Percentiles rank a stretch among this genome's conserved stretches.
Conservation (phyloP, 2,329 filamentous ascomycete species). For the Aspergillus pseudoglaucus region DNA sequence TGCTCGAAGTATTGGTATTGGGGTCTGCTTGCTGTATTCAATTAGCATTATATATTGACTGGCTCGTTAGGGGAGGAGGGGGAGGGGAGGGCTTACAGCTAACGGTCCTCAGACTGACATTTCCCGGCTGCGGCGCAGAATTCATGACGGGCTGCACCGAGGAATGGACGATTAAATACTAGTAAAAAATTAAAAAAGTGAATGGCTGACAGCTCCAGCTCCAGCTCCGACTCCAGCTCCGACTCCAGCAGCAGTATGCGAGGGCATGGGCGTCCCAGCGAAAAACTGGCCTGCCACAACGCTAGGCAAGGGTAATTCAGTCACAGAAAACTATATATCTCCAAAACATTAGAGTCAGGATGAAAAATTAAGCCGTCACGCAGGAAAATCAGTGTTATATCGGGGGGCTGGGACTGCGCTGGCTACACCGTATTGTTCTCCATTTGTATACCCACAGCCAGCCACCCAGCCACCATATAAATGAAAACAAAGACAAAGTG, state of each 20-base stretch:
- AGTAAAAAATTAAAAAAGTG: neutral
- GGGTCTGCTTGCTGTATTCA: constrained; percentile 35
- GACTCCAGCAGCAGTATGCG: too few relatives aligned
- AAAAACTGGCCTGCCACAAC: constrained; percentile 9
- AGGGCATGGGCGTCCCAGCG: constrained; percentile 9
- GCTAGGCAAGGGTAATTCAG: too few relatives aligned
- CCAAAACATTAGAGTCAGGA: too few relatives aligned
- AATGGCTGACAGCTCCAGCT: neutral
- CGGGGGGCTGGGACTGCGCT: too few relatives aligned
- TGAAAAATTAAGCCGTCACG: too few relatives aligned
- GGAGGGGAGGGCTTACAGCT: constrained; percentile 27
- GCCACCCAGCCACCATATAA: too few relatives aligned
- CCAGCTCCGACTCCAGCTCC: neutral
- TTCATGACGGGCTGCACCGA: constrained; percentile 18
- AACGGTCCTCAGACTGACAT: constrained; percentile 31
- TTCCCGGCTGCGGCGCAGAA: constrained; percentile 12
- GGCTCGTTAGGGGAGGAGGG: too few relatives aligned
- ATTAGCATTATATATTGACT: constrained; percentile 4
- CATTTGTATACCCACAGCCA: too few relatives aligned
- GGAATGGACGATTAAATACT: neutral
- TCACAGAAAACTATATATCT: too few relatives aligned
- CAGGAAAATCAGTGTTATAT: too few relatives aligned
- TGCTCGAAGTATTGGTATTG: constrained; percentile 37
- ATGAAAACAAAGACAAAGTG: too few relatives aligned
- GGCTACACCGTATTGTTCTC: too few relatives aligned